Evolutionary conservation across 2,329 filamentous ascomycete species (phyloP), one percentile per base, ranked within the genome.

Genomic region (Colletotrichum orbiculare): DNA sequence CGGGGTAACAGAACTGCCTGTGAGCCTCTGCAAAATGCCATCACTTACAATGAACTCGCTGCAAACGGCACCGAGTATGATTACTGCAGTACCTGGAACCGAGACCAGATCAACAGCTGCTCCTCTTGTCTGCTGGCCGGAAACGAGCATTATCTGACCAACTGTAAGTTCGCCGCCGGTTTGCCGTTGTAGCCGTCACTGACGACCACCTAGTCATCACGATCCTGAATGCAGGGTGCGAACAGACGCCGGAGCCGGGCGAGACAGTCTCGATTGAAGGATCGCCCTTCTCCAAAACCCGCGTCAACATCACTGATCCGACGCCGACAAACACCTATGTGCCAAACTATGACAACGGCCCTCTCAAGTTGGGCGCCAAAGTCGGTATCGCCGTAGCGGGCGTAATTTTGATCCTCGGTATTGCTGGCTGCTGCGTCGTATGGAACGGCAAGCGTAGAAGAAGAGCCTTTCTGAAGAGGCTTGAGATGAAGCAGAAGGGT

Each of bases 301-400:
- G 69, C 0, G 79, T 88, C 45, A 83, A 83, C 64, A 78, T 86
- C 57, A 87, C 85, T 2, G 76, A 77, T 0, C 84, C 87, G 0
- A 76, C 80, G 0, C 75, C 81, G 0, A 76, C 76, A 0, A 75
- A 78, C 8, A 75, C 76, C 0, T 73, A 82, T n/a, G 67, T 78
- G 45, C 76, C 79, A 0, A 73, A 78, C 37, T 80, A 81, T 71
- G 76, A 78, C 4, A 64, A 77, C 0, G 82, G 83, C 0, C 79
- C 84, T 0, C 72, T 90, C 8, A 81, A 75, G 2, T 76, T 89
- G 2, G 85, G 83, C 5, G 84, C 80, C 11, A 85, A 87, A 59
- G 85, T 88, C 0, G 88, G 87, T 67, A 85, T 90, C 55, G 85
- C 82, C 12, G 78, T 86, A 25, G 87, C 82, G 6, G 82, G 78